phyloP scores from a whole-genome alignment of 345 rosid species.

The Viola odorata region DNA sequence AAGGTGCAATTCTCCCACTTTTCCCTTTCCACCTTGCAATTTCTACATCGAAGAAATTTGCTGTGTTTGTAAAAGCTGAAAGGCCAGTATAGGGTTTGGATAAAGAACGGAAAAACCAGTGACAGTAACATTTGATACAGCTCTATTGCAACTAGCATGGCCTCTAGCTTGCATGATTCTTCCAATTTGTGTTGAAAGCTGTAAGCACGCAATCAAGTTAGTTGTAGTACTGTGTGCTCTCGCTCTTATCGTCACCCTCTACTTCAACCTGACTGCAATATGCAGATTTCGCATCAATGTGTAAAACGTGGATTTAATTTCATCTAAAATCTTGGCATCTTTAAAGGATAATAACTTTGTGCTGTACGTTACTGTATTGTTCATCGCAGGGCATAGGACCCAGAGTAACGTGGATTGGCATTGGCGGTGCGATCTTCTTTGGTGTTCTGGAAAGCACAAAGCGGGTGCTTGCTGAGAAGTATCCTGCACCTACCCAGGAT shows the following conservation, averaged over 20 bases:
- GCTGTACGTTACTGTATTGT: not conserved
- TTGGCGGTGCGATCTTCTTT: conserved; percentile 85
- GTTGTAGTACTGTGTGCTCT: too few relatives aligned
- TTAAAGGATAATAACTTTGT: not conserved
- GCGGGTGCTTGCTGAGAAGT: conserved; percentile 49
- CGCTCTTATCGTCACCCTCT: too few relatives aligned
- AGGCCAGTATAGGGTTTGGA: not conserved
- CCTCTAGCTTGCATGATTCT: too few relatives aligned
- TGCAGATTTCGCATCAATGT: too few relatives aligned
- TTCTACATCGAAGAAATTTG: not conserved
- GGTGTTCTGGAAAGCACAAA: conserved; percentile 85
- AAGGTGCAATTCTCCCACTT: conserved; percentile 43
- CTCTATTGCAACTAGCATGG: too few relatives aligned
- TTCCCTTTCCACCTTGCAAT: not conserved
- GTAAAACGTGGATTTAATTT: too few relatives aligned
- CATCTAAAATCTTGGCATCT: not conserved
- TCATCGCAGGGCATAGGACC: conserved; percentile 71
- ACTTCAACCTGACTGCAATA: too few relatives aligned
- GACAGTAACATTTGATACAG: not conserved
- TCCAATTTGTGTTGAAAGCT: too few relatives aligned
- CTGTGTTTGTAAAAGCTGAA: not conserved
- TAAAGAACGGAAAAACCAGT: not conserved
- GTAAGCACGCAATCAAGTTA: too few relatives aligned
- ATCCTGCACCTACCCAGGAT: not conserved
- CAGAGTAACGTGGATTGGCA: conserved; percentile 88